Percentiles rank a stretch among this genome's conserved stretches.
These are phyloP conservation scores for Rhynchospora pubera DNA, from an alignment of 176 grass and related monocot genomes.

Conservation along the genomic window DNA sequence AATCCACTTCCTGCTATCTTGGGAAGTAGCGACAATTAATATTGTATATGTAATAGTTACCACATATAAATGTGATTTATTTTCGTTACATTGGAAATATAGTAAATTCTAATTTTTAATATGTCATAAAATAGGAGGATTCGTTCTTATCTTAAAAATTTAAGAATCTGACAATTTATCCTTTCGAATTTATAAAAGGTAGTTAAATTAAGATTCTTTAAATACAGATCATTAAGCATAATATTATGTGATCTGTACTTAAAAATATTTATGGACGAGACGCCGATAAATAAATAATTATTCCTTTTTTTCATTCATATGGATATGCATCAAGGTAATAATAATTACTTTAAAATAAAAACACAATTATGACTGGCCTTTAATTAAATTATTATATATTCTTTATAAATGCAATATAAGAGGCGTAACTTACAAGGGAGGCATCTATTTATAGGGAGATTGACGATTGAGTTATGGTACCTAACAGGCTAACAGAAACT, in stretches of 20 bases:
- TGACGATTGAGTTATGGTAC: neutral
- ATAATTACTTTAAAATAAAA: too few relatives aligned
- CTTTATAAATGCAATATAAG: too few relatives aligned
- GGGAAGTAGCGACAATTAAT: neutral
- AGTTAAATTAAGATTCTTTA: neutral
- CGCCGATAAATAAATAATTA: neutral
- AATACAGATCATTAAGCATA: neutral
- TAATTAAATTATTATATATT: too few relatives aligned
- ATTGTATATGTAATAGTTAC: neutral
- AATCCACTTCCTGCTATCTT: neutral
- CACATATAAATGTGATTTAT: neutral
- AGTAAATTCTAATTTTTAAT: neutral
- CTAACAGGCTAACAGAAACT: neutral
- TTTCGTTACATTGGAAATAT: neutral
- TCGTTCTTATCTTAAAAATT: neutral
- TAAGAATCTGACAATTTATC: neutral
- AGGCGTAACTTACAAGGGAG: too few relatives aligned
- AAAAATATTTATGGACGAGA: neutral
- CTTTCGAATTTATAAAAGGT: neutral
- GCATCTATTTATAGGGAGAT: too few relatives aligned
- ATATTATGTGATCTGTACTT: neutral
- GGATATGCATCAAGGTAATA: neutral
- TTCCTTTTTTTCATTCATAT: neutral
- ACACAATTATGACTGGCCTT: too few relatives aligned
- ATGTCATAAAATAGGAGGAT: neutral